Evolutionary conservation across 2,329 filamentous ascomycete genomes (phyloP).

Genomic region (Aspergillus sp.): DNA sequence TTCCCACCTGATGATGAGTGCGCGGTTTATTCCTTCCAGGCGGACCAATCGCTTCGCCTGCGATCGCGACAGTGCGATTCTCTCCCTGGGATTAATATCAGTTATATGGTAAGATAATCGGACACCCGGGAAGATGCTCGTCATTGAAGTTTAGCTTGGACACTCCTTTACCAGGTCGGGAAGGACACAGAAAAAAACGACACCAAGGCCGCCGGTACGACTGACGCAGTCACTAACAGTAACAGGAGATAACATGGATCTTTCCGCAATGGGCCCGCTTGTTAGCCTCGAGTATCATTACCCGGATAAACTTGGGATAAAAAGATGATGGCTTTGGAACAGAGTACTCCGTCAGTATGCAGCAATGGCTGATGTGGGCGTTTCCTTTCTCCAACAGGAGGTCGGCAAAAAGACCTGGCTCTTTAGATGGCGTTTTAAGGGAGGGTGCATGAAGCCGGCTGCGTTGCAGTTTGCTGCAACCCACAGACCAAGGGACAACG

Average conservation of each 20-base stretch:
- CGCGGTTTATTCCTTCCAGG: constrained; percentile 2
- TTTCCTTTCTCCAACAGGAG: neutral
- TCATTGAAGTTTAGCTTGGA: neutral
- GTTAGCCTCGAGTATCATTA: neutral
- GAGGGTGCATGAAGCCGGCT: neutral
- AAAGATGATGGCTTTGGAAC: neutral
- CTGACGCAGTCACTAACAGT: neutral
- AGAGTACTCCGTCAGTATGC: neutral
- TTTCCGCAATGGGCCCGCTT: neutral
- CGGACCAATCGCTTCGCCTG: neutral
- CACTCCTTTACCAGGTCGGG: neutral
- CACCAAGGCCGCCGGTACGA: neutral
- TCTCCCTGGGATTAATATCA: neutral
- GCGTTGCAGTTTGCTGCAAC: neutral
- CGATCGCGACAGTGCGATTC: neutral
- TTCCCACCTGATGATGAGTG: neutral
- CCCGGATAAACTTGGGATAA: neutral
- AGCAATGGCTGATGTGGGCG: neutral
- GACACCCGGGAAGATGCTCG: neutral
- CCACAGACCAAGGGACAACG: neutral
- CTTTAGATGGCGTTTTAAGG: neutral
- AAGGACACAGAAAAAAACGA: neutral
- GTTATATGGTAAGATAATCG: neutral
- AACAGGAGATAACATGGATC: neutral
- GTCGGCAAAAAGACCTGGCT: neutral